These are phyloP conservation scores for Paragyromitra xinjiangensis DNA, from an alignment of 495 filamentous ascomycete species.

Conservation along the genomic window DNA sequence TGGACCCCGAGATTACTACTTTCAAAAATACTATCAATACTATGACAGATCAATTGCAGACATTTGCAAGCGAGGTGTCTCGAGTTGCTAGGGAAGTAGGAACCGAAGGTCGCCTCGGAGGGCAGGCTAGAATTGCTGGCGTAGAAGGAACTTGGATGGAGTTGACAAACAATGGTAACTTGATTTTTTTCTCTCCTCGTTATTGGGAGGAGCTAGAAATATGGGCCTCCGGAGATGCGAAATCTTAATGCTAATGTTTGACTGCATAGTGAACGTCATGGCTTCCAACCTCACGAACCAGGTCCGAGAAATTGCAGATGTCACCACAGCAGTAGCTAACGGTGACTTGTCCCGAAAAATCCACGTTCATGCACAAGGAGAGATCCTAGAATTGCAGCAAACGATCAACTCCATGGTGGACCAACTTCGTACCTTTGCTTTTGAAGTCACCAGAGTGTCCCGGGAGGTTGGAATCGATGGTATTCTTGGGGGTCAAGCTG, in stretches of 20 bases:
- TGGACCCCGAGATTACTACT: constrained; percentile 99
- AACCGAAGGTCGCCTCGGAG: constrained; percentile 95
- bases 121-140: constrained; percentile 91
- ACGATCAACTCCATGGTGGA: constrained; percentile 99
- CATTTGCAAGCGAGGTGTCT: constrained; percentile 97
- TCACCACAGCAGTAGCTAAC: constrained; percentile 95
- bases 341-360: constrained; percentile 97
- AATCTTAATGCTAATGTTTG: constrained; percentile 51
- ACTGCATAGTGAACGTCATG: constrained; percentile 87
- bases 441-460: constrained; percentile 94
- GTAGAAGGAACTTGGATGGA: constrained; percentile 99
- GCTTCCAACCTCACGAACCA: constrained; percentile 84
- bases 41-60: constrained; percentile 98
- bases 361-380: constrained; percentile 89
- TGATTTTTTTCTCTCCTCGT: constrained; percentile 7
- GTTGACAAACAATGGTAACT: constrained; percentile 86
- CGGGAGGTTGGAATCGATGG: constrained; percentile 97
- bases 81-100: constrained; percentile 96
- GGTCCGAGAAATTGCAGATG: constrained; percentile 95
- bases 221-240: background rate
- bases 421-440: constrained; percentile 94
- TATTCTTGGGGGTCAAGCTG: constrained; percentile 94
- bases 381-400: constrained; percentile 94
- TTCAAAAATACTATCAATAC: constrained; percentile 98
- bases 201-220: background rate